These are phyloP conservation scores for Suillus subluteus DNA, from an alignment of 768 basidiomycete genomes.

Conservation along the genomic window DNA sequence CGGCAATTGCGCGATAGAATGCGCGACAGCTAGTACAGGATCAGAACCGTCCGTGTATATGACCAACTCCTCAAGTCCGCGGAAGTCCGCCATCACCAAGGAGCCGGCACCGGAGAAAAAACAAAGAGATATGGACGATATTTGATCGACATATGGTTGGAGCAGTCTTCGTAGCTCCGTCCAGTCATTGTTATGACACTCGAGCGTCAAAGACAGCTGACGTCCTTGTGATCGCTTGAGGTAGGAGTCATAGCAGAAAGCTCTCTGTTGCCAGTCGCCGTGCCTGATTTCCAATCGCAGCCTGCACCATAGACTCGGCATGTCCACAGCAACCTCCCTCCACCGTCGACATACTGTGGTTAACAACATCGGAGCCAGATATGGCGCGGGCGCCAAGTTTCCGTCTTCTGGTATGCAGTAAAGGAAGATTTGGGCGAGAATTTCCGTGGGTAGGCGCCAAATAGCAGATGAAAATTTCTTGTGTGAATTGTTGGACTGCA, in stretches of 20 bases:
- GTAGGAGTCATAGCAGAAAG: not conserved
- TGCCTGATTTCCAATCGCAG: not conserved
- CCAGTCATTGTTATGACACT: not conserved
- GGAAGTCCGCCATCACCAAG: not conserved
- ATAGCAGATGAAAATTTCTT: constrained; percentile 32
- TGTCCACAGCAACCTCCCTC: constrained; percentile 30
- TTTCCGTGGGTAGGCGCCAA: constrained; percentile 45
- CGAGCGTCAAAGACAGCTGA: not conserved
- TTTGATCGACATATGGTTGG: not conserved
- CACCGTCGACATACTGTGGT: not conserved
- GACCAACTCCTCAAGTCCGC: not conserved
- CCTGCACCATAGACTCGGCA: not conserved
- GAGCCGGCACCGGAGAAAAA: not conserved
- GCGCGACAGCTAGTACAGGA: not conserved
- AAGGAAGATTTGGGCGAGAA: constrained; percentile 45
- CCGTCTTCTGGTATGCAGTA: constrained; percentile 34
- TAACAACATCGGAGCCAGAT: not conserved
- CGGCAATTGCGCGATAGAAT: not conserved
- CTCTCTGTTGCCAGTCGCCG: not conserved
- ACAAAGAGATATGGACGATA: not conserved
- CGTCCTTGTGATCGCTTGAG: not conserved
- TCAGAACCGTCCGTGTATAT: not conserved
- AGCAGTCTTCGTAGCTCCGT: not conserved
- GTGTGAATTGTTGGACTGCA: constrained; percentile 14
- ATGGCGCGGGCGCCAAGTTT: constrained; percentile 25